Base-by-base conservation (phyloP, 2,329 filamentous ascomycete species). In the Allantophomopsis cytisporea region DNA sequence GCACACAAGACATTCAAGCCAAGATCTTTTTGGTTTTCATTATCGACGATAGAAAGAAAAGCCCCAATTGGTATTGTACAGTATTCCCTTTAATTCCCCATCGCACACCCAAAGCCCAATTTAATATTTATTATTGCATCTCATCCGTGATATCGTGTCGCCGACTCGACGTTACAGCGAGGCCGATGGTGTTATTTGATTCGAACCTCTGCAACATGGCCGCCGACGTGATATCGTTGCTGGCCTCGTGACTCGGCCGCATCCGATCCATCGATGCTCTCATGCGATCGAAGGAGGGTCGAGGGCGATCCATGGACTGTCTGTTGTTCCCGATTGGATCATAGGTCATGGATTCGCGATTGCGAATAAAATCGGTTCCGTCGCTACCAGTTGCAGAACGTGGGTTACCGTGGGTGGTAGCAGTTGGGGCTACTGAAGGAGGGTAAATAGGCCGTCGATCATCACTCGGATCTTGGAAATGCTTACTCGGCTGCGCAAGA, bases 371-470 rank as follows among this genome's bases (percentile, higher is more conserved):
- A 51, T 93, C 88, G 37, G 91, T 95, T 44, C 86, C 89, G 59
- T 94, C 88, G 61, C 88, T 95, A 44, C 87, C 86, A 50, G 89
- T 93, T 55, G 94, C 85, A 52, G 84, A 91, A 49, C 76, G 70
- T 47, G 87, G 67, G 46, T 77, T 89, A 10, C 23, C 23, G 56
- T 91, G 81, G 23, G 83, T 89, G 35, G 76, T 76, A 35, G 76
- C 72, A 13, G 85, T 89, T 11, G 75, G 69, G 37, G 85, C 82
- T 51, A 89, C 78, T 39, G 88, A 94, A 12, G 89, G 87, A 37
- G 89, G 85, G 60, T 96, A 96, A 52, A 96, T 94, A 23, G 88
- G 88, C 48, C 87, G 76, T 58, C 84, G 73, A 54, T 95, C 89
- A 60, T 96, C 88, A 43, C 74, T 80, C 41, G 69, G 69, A 53